These are phyloP conservation scores for Trifolium dubium DNA, from an alignment of 306 rosid species.

Conservation along the genomic window DNA sequence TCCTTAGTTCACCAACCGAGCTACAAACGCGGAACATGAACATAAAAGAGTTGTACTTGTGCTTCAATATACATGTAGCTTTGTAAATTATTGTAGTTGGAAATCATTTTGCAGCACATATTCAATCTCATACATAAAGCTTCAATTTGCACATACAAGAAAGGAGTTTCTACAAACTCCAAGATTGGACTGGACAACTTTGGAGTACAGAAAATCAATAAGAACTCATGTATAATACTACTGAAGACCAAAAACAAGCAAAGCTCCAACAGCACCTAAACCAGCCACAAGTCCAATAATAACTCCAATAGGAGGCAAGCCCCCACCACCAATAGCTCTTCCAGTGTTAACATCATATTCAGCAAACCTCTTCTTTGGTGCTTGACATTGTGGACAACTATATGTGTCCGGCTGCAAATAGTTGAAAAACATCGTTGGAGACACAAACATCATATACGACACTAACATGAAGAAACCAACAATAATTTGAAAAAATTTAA, in stretches of 20 bases:
- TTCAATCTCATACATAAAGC: constrained; percentile 33
- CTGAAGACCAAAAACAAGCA: constrained; percentile 98
- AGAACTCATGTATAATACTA: constrained; percentile 40
- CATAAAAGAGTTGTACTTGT: too few relatives aligned
- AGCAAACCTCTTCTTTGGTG: constrained; percentile 94
- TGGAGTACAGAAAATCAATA: constrained; percentile 23
- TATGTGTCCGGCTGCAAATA: constrained; percentile 70
- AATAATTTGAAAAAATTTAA: not conserved
- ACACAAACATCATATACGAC: not conserved
- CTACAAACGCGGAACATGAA: too few relatives aligned
- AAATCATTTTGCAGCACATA: constrained; percentile 28
- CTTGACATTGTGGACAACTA: constrained; percentile 84
- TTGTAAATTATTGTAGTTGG: not conserved
- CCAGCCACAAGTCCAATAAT: constrained; percentile 85
- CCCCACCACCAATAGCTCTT: constrained; percentile 83
- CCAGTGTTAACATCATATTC: constrained; percentile 84
- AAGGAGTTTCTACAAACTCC: constrained; percentile 29
- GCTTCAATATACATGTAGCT: not conserved
- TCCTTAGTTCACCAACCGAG: too few relatives aligned
- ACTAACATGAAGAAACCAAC: not conserved
- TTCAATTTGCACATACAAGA: constrained; percentile 27
- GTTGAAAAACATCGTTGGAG: not conserved
- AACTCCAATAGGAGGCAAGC: constrained; percentile 92
- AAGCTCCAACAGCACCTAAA: constrained; percentile 81
- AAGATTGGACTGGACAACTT: constrained; percentile 4